These are phyloP conservation scores for Macrolepiota fuliginosa DNA, from an alignment of 768 basidiomycete genomes.

Conservation along the genomic window DNA sequence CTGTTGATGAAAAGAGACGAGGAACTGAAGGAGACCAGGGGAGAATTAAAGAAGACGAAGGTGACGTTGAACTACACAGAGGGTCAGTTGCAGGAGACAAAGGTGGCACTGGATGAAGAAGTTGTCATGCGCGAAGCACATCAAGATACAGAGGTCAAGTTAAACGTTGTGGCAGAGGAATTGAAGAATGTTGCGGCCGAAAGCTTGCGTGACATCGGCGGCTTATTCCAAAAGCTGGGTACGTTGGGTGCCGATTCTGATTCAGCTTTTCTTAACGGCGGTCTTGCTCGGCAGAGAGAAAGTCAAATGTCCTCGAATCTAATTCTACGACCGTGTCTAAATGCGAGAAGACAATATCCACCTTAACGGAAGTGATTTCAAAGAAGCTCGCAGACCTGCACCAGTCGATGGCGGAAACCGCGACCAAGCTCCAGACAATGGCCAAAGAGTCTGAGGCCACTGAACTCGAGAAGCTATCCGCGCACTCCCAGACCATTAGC, in stretches of 20 bases:
- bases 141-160: constrained; percentile 64
- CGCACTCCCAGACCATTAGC: constrained; percentile 52
- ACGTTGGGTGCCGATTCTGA: constrained; percentile 20
- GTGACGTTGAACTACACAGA: constrained; percentile 51
- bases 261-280: background rate
- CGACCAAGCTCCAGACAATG: constrained; percentile 41
- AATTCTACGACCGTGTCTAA: constrained; percentile 66
- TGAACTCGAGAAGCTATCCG: constrained; percentile 56
- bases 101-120: constrained; percentile 74
- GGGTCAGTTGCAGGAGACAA: constrained; percentile 56
- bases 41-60: constrained; percentile 51
- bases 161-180: constrained; percentile 72
- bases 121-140: constrained; percentile 73
- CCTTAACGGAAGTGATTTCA: constrained; percentile 51
- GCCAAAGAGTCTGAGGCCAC: constrained; percentile 13
- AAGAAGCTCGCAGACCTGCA: constrained; percentile 62
- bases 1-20: constrained; percentile 72
- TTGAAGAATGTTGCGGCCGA: constrained; percentile 67
- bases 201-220: constrained; percentile 64
- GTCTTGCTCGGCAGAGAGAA: constrained; percentile 57
- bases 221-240: constrained; percentile 86
- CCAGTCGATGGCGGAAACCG: constrained; percentile 51
- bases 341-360: constrained; percentile 58
- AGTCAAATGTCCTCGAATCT: constrained; percentile 54
- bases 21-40: constrained; percentile 66